Conservation (phyloP, 805 yeast genomes). For the Sugiyamaella qingdaonensis region DNA sequence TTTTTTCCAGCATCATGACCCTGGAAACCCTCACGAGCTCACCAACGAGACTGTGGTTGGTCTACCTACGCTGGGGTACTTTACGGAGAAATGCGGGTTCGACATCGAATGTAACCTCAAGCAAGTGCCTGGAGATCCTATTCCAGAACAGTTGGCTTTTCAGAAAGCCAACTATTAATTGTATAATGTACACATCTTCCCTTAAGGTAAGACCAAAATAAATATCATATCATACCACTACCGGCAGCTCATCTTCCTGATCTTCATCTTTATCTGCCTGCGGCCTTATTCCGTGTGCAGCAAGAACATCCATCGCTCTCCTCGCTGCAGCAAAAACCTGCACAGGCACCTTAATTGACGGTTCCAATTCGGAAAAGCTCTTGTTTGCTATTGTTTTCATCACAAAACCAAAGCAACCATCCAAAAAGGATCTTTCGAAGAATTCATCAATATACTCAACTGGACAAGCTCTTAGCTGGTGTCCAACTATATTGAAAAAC, state of each 20-base stretch:
- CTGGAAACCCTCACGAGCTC: not conserved
- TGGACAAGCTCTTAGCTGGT: constrained; percentile 42
- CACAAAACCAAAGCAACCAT: constrained; percentile 14
- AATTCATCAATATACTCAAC: constrained; percentile 41
- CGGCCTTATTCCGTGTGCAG: not conserved
- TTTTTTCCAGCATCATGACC: constrained; percentile 5
- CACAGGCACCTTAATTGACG: constrained; percentile 1
- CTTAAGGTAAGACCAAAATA: not conserved
- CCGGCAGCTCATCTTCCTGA: constrained; percentile 11
- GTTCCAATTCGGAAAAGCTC: not conserved
- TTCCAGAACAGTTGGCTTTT: not conserved
- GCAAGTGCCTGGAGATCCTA: not conserved
- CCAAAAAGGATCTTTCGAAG: constrained; percentile 25
- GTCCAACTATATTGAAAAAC: constrained; percentile 33
- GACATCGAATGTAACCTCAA: constrained; percentile 18
- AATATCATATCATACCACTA: not conserved
- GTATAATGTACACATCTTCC: not conserved
- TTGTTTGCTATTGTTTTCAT: not conserved
- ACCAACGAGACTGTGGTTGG: constrained; percentile 11
- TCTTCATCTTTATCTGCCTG: constrained; percentile 8
- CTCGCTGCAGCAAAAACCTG: constrained; percentile 9
- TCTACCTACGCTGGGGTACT: constrained; percentile 13
- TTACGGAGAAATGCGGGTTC: constrained; percentile 2
- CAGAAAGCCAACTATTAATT: not conserved
- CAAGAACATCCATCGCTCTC: constrained; percentile 2